Conservation (phyloP, 2,329 filamentous ascomycete genomes). For the Macrophomina pseudophaseolina region DNA sequence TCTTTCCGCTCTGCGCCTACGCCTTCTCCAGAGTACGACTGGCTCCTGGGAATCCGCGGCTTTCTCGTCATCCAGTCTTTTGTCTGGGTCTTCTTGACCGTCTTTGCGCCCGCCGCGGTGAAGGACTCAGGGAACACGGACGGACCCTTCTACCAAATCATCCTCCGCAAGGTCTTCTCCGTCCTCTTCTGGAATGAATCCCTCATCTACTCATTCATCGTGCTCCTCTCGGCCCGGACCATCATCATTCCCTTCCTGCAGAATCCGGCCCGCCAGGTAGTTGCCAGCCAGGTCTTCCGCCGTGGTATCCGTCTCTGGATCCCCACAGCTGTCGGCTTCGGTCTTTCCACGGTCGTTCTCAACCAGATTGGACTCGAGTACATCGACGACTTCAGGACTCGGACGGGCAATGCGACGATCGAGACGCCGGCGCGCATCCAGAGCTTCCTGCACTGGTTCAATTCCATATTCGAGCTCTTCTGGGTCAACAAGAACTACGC, state of each 20-base stretch:
- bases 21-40: constrained; percentile 31
- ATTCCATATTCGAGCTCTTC: constrained; percentile 54
- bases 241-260: constrained; percentile 50
- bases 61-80: constrained; percentile 51
- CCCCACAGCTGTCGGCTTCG: constrained; percentile 48
- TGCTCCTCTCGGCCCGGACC: constrained; percentile 53
- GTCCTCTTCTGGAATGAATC: constrained; percentile 54
- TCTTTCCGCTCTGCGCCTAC: constrained; percentile 28
- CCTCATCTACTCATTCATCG: constrained; percentile 53
- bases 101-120: constrained; percentile 51
- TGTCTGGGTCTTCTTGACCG: constrained; percentile 52
- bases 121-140: constrained; percentile 37
- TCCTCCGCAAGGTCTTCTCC: constrained; percentile 52
- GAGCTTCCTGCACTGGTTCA: constrained; percentile 50
- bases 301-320: constrained; percentile 50
- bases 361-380: constrained; percentile 38
- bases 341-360: constrained; percentile 46
- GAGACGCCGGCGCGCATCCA: constrained; percentile 41
- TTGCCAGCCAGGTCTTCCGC: constrained; percentile 50
- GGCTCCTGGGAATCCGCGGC: constrained; percentile 52
- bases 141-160: constrained; percentile 47
- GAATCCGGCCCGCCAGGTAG: constrained; percentile 40
- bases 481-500: constrained; percentile 49
- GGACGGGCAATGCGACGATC: constrained; percentile 47
- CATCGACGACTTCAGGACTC: constrained; percentile 46